A percentile compares a stretch with the other conserved stretches of the same genome.
These are phyloP conservation scores for Oenanthe javanica DNA, from an alignment of 140 eudicot species.

Conservation along the genomic window DNA sequence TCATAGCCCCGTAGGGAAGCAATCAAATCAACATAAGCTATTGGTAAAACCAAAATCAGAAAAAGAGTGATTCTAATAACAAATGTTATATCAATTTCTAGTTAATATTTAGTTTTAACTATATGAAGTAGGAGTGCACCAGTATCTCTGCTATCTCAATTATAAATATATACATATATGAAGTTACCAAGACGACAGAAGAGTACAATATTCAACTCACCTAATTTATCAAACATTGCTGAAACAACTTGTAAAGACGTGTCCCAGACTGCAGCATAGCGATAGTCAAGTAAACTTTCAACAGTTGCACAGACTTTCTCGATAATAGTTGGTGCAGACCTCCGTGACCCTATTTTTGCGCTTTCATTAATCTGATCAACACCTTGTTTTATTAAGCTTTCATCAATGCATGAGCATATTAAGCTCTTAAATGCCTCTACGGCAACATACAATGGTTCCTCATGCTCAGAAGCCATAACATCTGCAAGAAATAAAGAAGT, in stretches of 20 bases:
- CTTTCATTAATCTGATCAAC: constrained; percentile 43
- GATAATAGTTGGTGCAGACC: constrained; percentile 62
- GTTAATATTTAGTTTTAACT: too few relatives aligned
- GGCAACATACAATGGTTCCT: constrained; percentile 71
- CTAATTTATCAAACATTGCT: constrained; percentile 80
- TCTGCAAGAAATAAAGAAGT: constrained; percentile 34
- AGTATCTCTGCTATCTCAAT: not conserved
- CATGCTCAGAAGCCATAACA: constrained; percentile 80
- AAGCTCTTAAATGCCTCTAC: constrained; percentile 68
- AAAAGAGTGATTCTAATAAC: not conserved
- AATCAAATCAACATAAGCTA: not conserved
- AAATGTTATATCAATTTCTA: not conserved
- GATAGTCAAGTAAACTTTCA: constrained; percentile 75
- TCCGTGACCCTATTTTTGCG: constrained; percentile 26
- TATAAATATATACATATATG: not conserved
- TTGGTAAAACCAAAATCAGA: not conserved
- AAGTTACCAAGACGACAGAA: not conserved
- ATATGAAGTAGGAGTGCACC: not conserved
- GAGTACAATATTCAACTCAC: constrained; percentile 20
- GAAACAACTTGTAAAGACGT: constrained; percentile 88
- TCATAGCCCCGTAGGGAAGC: not conserved
- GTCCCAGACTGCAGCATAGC: constrained; percentile 74
- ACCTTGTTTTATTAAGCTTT: constrained; percentile 71
- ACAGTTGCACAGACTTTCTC: constrained; percentile 72
- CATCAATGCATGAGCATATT: constrained; percentile 69